Evolutionary conservation across 768 basidiomycete species (phyloP).

Genomic region (Pleurotus sapidus): DNA sequence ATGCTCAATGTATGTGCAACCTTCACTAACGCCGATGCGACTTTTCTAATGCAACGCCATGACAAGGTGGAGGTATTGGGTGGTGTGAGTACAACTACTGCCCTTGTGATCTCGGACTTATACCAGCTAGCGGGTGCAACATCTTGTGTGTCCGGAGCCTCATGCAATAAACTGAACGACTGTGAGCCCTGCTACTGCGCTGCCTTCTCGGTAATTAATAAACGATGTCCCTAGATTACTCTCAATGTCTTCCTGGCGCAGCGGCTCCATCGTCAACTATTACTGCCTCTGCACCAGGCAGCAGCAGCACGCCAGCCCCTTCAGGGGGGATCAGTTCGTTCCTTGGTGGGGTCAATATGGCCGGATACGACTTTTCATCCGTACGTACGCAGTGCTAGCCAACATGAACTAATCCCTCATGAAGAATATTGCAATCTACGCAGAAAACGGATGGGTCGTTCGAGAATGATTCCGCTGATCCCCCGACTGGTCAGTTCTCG

Average conservation of each 20-base stretch:
- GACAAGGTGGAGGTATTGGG: constrained; percentile 19
- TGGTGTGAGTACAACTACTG: constrained; percentile 18
- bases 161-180: constrained; percentile 28
- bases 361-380: constrained; percentile 44
- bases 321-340: constrained; percentile 25
- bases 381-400: constrained; percentile 17
- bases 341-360: constrained; percentile 47
- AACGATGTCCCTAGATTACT: constrained; percentile 24
- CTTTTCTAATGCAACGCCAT: background rate
- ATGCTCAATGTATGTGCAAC: constrained; percentile 17
- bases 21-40: background rate
- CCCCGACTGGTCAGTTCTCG: constrained; percentile 40
- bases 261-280: constrained; percentile 18
- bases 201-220: background rate
- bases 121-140: background rate
- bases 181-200: constrained; percentile 18
- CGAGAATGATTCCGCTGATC: constrained; percentile 30
- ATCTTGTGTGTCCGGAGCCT: constrained; percentile 23
- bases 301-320: constrained; percentile 10
- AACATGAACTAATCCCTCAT: too few species aligned
- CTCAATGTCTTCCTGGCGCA: constrained; percentile 31
- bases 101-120: constrained; percentile 12
- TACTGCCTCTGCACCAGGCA: constrained; percentile 15
- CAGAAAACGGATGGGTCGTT: constrained; percentile 44
- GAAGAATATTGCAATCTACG: background rate